phyloP scores from a whole-genome alignment of 1,284 basidiomycete genomes.

The Mrakiaceae sp. region DNA sequence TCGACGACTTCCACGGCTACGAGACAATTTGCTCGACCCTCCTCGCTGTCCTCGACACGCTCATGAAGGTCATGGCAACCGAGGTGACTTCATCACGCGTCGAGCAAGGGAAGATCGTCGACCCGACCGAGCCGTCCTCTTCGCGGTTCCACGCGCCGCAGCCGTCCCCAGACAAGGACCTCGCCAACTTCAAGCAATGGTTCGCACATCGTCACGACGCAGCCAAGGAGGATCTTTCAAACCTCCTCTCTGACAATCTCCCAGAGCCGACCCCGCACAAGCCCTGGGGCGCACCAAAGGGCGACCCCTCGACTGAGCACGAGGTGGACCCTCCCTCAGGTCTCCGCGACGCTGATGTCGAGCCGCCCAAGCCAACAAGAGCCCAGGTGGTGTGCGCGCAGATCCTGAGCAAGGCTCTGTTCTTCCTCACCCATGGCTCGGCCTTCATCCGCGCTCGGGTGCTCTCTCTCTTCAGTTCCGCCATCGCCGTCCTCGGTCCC shows the following conservation, averaged over 20 bases:
- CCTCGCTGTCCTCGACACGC: conserved; percentile 60
- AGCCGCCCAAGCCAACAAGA: conserved; percentile 49
- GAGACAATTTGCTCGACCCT: conserved; percentile 38
- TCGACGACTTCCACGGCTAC: conserved; percentile 89
- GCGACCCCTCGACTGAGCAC: conserved; percentile 20
- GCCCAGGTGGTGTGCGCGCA: conserved; percentile 63
- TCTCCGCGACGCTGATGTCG: conserved; percentile 39
- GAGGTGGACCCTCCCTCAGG: conserved; percentile 19
- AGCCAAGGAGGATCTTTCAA: conserved; percentile 19
- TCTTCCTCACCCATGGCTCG: conserved; percentile 77
- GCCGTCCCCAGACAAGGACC: conserved; percentile 29
- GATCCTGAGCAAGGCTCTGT: conserved; percentile 72
- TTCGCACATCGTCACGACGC: conserved; percentile 42
- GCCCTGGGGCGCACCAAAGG: conserved; percentile 27
- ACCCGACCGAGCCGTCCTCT: conserved; percentile 3
- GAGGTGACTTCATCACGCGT: conserved; percentile 41
- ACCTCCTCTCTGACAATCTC: not conserved
- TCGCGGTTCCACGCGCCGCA: conserved; percentile 15
- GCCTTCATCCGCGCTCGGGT: conserved; percentile 71
- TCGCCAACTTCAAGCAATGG: conserved; percentile 51
- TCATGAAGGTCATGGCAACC: conserved; percentile 72
- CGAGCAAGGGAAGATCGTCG: conserved; percentile 17
- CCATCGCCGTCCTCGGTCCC: conserved; percentile 57
- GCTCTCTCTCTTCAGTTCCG: conserved; percentile 55
- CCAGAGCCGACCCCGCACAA: conserved; percentile 43